Base-by-base conservation (phyloP, 768 basidiomycete genomes). In the Suillus clintonianus region DNA sequence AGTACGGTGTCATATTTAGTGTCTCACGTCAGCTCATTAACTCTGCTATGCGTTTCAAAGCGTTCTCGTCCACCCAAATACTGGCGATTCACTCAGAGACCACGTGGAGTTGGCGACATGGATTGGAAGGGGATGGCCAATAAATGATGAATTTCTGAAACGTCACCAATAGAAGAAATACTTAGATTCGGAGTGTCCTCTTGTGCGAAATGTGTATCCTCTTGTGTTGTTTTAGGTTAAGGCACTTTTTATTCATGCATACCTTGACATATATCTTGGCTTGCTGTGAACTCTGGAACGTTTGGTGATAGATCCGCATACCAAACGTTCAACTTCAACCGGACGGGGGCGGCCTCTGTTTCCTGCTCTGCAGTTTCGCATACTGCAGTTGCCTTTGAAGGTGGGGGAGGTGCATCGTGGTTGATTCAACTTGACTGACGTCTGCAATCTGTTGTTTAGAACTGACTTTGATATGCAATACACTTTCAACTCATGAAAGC, bases 51-150 rank as follows among this genome's bases (percentile, higher is more conserved):
- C 39, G 11, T 41, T 48, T 32, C 34, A 32, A 67, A 91, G 89
- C 17, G 87, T 91, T 30, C 78, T 90, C 8, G 76, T 91, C 65
- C 89, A 91, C 74, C 90, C 89, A 0, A 90, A 91, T 73, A 90
- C 90, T 5, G 78, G 79, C 27, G 75, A 90, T 65, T 24, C 76
- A 1, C 78, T 79, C 69, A 82, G 67, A 66, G 89, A 90, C 67
- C 90, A 91, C 61, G 85, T 86, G 0, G 86, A 89, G 67, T 77
- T 84, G 9, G 80, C 80, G 61, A 79, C 86, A 0, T 91, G 89
- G 90, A 89, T 91, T 70, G 89, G 89, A 7, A 79, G 69, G 41
- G 79, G 82, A 1, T 89, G 85, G 83, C 86, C 87, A 0, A 68
- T 91, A 45, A 69, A 83, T 60, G 71, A 78, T 2, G 79, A 83